Conservation (phyloP, 2,329 filamentous ascomycete species). For the Aspergillus sp. region DNA sequence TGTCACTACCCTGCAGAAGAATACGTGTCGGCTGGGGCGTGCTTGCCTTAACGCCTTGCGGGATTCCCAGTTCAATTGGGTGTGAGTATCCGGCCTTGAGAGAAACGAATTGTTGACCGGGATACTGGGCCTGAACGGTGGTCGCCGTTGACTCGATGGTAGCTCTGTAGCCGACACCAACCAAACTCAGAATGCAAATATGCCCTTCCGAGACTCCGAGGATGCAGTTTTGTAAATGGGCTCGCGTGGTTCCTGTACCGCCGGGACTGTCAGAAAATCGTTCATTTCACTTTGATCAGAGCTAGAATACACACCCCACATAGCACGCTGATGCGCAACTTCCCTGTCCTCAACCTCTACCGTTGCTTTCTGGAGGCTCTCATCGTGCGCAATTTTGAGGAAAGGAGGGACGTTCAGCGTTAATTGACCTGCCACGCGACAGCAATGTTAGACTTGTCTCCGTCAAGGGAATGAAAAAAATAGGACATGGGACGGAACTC, state of each 20-base stretch:
- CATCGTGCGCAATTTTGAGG: slow-evolving; percentile 69
- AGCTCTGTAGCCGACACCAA: slow-evolving; percentile 94
- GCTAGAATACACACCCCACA: slow-evolving; percentile 74
- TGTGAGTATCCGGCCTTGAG: slow-evolving; percentile 97
- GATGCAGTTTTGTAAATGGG: slow-evolving; percentile 86
- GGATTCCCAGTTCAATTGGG: slow-evolving; percentile 85
- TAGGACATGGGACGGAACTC: neutral
- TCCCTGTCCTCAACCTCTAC: slow-evolving; percentile 69
- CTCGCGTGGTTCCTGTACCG: slow-evolving; percentile 75
- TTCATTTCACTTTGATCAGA: neutral
- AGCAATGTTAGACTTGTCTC: slow-evolving; percentile 10
- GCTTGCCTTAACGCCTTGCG: slow-evolving; percentile 78
- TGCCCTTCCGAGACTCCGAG: slow-evolving; percentile 95
- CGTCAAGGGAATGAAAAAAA: neutral
- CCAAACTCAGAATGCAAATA: slow-evolving; percentile 85
- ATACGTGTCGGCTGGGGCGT: slow-evolving; percentile 89
- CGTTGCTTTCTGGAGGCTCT: slow-evolving; percentile 60
- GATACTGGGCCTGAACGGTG: slow-evolving; percentile 66
- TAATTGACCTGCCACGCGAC: slow-evolving; percentile 61
- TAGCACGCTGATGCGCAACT: slow-evolving; percentile 76
- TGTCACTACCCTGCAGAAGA: slow-evolving; percentile 82
- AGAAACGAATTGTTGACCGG: slow-evolving; percentile 83
- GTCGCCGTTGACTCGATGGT: slow-evolving; percentile 74
- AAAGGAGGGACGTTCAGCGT: slow-evolving; percentile 77
- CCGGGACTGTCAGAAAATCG: slow-evolving; percentile 19